phyloP scores from a whole-genome alignment of 2,329 filamentous ascomycete genomes.

The Xenoacremonium recifei region DNA sequence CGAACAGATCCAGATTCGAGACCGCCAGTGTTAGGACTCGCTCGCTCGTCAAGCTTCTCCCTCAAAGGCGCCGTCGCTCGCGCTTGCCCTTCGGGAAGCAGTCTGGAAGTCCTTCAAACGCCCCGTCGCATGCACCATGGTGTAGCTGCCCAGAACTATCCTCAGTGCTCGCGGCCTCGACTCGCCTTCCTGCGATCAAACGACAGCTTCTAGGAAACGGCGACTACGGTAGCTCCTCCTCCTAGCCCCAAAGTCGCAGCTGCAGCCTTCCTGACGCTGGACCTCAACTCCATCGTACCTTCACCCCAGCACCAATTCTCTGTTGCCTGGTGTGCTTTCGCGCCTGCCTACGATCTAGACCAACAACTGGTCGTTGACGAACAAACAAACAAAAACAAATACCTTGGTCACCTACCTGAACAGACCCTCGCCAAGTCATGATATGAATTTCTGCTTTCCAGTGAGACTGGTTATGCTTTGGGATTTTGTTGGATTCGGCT shows the following conservation, averaged over 20 bases:
- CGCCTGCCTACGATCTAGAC: conserved; percentile 9
- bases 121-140: conserved; percentile 24
- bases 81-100: too few relatives aligned
- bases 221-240: conserved; percentile 2
- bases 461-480: conserved; percentile 25
- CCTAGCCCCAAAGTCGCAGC: not conserved
- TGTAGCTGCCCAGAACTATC: conserved; percentile 20
- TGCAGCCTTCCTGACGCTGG: conserved; percentile 11
- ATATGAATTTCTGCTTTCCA: conserved; percentile 24
- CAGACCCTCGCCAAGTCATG: conserved; percentile 25
- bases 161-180: conserved; percentile 7
- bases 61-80: too few relatives aligned
- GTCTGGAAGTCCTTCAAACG: too few relatives aligned
- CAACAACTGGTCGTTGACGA: conserved; percentile 17
- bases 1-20: not conserved
- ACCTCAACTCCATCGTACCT: conserved; percentile 5
- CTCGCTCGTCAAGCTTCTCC: too few relatives aligned
- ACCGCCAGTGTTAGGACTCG: too few relatives aligned
- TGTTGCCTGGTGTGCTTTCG: not conserved
- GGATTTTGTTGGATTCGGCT: conserved; percentile 25
- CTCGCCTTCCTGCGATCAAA: conserved; percentile 16
- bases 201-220: conserved; percentile 5
- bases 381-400: too few relatives aligned
- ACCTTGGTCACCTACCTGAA: too few relatives aligned
- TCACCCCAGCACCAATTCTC: conserved; percentile 1